A percentile compares a stretch with the other conserved stretches of the same genome.
Conservation (phyloP, 306 rosid genomes). For the Prunus campanulata region DNA sequence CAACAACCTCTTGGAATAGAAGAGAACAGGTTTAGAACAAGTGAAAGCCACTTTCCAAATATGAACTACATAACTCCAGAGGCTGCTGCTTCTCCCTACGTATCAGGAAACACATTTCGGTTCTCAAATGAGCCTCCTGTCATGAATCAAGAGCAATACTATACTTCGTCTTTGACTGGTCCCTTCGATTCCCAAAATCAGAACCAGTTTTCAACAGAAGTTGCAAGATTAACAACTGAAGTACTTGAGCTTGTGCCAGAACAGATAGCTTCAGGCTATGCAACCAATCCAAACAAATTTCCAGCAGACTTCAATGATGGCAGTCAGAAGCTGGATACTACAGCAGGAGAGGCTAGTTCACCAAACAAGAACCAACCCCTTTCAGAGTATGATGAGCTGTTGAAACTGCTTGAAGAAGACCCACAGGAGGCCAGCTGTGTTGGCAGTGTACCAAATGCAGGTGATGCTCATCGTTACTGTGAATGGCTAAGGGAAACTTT, state of each 20-base stretch:
- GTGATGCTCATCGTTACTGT: constrained; percentile 12
- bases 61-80: not conserved
- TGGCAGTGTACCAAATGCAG: constrained; percentile 6
- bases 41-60: constrained; percentile 8
- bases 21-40: not conserved
- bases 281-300: not conserved
- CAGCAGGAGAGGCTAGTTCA: constrained; percentile 9
- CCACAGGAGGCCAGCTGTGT: constrained; percentile 4
- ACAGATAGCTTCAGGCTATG: not conserved
- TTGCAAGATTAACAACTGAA: not conserved
- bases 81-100: not conserved
- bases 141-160: not conserved
- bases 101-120: not conserved
- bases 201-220: constrained; percentile 11
- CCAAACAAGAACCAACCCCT: constrained; percentile 18
- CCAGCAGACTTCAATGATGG: constrained; percentile 14
- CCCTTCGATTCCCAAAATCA: constrained; percentile 13
- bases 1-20: not conserved
- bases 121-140: not conserved
- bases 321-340: constrained; percentile 17
- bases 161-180: not conserved
- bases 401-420: constrained; percentile 32
- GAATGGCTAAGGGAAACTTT: constrained; percentile 14
- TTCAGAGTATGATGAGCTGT: constrained; percentile 14
- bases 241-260: not conserved